phyloP scores from a whole-genome alignment of 306 rosid genomes.

The Sphenostylis stenocarpa region DNA sequence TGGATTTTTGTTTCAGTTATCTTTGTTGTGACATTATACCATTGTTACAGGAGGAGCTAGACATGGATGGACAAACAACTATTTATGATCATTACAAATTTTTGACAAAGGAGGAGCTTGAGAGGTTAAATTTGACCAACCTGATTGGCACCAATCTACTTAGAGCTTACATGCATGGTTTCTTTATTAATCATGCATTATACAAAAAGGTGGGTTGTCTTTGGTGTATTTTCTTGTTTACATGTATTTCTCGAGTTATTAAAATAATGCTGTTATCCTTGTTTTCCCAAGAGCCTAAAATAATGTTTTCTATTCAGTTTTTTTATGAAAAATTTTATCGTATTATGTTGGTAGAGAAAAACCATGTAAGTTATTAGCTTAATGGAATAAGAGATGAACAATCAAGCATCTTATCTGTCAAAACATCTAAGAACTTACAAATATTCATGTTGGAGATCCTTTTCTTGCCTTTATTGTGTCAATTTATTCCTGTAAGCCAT shows the following conservation, averaged over 20 bases:
- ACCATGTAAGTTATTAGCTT: not conserved
- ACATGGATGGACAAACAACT: slow-evolving; percentile 65
- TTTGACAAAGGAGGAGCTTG: slow-evolving; percentile 89
- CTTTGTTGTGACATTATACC: slow-evolving; percentile 27
- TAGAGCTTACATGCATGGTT: slow-evolving; percentile 92
- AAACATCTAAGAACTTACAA: not conserved
- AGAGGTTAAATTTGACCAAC: slow-evolving; percentile 71
- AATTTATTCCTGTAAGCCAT: not conserved
- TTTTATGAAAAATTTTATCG: not conserved
- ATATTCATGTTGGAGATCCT: slow-evolving; percentile 9
- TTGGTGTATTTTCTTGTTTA: slow-evolving; percentile 20
- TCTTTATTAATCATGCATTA: slow-evolving; percentile 60
- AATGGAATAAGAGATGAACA: not conserved
- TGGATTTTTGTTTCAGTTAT: slow-evolving; percentile 6
- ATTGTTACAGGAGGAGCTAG: slow-evolving; percentile 84
- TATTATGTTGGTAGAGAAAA: not conserved
- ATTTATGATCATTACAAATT: slow-evolving; percentile 74
- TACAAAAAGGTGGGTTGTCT: slow-evolving; percentile 66
- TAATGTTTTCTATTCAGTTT: not conserved
- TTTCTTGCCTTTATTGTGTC: not conserved
- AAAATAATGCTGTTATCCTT: slow-evolving; percentile 1
- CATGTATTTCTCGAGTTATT: not conserved
- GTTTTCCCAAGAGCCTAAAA: not conserved
- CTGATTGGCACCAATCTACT: slow-evolving; percentile 78
- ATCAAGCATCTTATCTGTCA: not conserved